Conservation (phyloP, 2,329 filamentous ascomycete species). For the Celoporthe dispersa region DNA sequence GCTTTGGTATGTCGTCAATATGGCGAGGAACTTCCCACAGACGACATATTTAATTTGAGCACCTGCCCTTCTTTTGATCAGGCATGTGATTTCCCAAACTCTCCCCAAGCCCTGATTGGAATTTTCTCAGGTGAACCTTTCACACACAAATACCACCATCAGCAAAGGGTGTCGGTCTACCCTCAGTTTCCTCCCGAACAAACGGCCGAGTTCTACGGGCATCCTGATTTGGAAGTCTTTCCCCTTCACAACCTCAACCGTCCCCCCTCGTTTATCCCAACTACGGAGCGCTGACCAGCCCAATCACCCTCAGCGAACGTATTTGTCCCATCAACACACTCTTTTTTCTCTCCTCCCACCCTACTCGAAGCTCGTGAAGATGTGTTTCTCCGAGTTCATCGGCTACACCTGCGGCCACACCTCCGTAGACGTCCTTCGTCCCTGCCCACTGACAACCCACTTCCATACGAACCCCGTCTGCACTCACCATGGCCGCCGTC, state of each 20-base stretch:
- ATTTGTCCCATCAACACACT: not conserved
- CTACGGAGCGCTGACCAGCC: not conserved
- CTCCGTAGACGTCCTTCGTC: constrained; percentile 43
- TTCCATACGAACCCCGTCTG: constrained; percentile 44
- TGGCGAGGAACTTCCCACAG: not conserved
- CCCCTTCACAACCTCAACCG: not conserved
- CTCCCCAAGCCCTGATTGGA: not conserved
- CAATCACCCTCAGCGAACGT: not conserved
- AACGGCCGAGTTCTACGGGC: not conserved
- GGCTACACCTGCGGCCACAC: constrained; percentile 54
- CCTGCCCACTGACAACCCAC: constrained; percentile 49
- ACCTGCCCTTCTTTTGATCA: not conserved
- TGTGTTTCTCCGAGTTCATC: constrained; percentile 53
- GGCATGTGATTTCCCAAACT: not conserved
- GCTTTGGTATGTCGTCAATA: not conserved
- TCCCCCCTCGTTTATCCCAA: not conserved
- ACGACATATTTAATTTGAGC: not conserved
- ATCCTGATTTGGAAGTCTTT: not conserved
- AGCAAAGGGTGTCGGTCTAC: not conserved
- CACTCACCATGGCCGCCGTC: constrained; percentile 36
- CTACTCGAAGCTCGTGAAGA: constrained; percentile 33
- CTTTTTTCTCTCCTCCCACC: not conserved
- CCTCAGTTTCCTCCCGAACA: not conserved
- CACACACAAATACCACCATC: not conserved
- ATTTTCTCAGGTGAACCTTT: not conserved